These are phyloP conservation scores for Achaetomium macrosporum DNA, from an alignment of 2,329 filamentous ascomycete genomes.

Conservation along the genomic window DNA sequence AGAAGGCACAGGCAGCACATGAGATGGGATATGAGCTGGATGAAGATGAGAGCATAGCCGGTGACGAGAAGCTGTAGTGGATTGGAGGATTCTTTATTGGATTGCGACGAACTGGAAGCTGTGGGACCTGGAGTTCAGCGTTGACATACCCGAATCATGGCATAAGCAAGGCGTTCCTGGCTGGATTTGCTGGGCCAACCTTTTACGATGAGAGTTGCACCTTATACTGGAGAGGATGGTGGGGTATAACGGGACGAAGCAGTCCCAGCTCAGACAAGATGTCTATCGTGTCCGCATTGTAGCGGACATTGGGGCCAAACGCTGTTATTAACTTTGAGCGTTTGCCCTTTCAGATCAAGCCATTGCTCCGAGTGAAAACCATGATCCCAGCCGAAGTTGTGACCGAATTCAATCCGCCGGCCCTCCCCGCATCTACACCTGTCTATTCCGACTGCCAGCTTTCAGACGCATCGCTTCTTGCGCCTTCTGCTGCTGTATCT, in stretches of 20 bases:
- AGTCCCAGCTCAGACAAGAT: no score
- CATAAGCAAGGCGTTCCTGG: slow-evolving; percentile 8
- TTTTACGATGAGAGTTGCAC: no score
- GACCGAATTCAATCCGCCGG: not conserved
- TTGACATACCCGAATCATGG: not conserved
- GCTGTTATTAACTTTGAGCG: no score
- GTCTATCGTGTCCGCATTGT: no score
- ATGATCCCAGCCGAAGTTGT: no score
- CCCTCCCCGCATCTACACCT: not conserved
- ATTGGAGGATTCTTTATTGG: not conserved
- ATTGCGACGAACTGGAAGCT: not conserved
- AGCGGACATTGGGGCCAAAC: no score
- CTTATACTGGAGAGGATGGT: no score
- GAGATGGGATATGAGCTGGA: slow-evolving; percentile 37
- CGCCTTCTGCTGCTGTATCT: slow-evolving; percentile 13
- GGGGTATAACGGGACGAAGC: no score
- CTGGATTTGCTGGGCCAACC: not conserved
- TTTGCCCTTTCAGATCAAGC: no score
- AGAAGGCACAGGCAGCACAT: slow-evolving; percentile 35
- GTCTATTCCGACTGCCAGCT: not conserved
- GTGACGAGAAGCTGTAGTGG: slow-evolving; percentile 22
- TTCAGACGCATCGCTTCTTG: slow-evolving; percentile 14
- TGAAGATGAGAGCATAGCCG: slow-evolving; percentile 30
- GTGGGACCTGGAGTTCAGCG: not conserved
- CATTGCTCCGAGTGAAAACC: no score